A percentile compares a stretch with the other conserved stretches of the same genome.
Conservation (phyloP, 2,329 filamentous ascomycete species). For the Alternaria sp. region DNA sequence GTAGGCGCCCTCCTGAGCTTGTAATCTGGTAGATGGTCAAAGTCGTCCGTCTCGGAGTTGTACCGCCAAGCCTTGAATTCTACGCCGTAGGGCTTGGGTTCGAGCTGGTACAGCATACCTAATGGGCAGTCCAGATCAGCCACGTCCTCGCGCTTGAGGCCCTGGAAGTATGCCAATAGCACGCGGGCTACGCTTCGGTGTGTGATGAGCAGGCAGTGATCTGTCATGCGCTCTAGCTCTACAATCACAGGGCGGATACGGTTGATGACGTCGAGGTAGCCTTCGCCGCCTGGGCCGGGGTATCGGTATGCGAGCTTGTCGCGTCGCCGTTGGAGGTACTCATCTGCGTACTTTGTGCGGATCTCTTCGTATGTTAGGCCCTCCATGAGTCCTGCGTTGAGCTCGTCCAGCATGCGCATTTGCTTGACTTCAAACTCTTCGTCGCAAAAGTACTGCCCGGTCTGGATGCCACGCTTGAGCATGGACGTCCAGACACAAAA, state of each 20-base stretch:
- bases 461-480: conserved; percentile 88
- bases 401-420: conserved; percentile 97
- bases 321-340: conserved; percentile 78
- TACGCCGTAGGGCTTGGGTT: conserved; percentile 97
- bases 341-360: conserved; percentile 75
- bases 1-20: conserved; percentile 68
- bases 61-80: conserved; percentile 97
- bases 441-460: conserved; percentile 89
- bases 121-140: conserved; percentile 93
- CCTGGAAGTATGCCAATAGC: conserved; percentile 95
- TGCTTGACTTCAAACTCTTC: conserved; percentile 95
- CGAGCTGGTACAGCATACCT: conserved; percentile 91
- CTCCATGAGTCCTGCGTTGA: conserved; percentile 92
- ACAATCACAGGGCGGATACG: conserved; percentile 94
- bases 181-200: conserved; percentile 93
- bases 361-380: conserved; percentile 96
- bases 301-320: conserved; percentile 98
- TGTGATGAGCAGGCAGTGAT: conserved; percentile 90
- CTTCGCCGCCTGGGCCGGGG: conserved; percentile 92
- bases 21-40: conserved; percentile 86
- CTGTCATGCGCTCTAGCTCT: conserved; percentile 95
- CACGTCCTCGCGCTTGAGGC: conserved; percentile 87
- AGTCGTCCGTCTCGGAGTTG: conserved; percentile 78
- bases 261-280: conserved; percentile 96
- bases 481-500: conserved; percentile 99